These are phyloP conservation scores for Pelargonium citronellum DNA, from an alignment of 441 rosid species.

Conservation along the genomic window DNA sequence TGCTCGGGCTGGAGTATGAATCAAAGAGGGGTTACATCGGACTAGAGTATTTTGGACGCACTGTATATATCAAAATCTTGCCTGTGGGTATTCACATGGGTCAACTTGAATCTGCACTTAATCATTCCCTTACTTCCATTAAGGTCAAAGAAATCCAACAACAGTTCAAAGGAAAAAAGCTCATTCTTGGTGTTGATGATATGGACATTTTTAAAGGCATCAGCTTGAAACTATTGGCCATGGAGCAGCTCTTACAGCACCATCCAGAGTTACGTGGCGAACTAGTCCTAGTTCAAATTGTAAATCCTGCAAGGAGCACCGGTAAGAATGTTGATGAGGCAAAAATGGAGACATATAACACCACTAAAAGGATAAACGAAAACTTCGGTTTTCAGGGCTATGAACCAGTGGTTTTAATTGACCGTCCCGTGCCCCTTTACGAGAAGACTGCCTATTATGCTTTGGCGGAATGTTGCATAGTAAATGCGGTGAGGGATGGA, in stretches of 20 bases:
- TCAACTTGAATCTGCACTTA: slow-evolving; percentile 70
- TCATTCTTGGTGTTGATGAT: slow-evolving; percentile 76
- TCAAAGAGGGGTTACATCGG: slow-evolving; percentile 89
- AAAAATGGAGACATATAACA: no score
- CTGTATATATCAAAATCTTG: slow-evolving; percentile 68
- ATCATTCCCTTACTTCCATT: slow-evolving; percentile 54
- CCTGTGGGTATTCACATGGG: slow-evolving; percentile 91
- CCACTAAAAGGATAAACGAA: no score
- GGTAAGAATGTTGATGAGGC: slow-evolving; percentile 86
- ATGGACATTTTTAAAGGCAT: slow-evolving; percentile 94
- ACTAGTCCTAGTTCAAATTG: slow-evolving; percentile 72
- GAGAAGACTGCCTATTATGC: slow-evolving; percentile 87
- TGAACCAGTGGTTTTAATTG: no score
- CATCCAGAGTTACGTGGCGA: slow-evolving; percentile 52
- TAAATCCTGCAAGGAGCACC: slow-evolving; percentile 74
- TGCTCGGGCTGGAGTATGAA: slow-evolving; percentile 84
- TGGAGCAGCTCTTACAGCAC: slow-evolving; percentile 67
- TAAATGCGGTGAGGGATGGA: slow-evolving; percentile 90
- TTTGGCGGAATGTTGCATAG: slow-evolving; percentile 76
- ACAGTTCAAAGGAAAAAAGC: slow-evolving; percentile 49
- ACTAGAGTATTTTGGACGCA: slow-evolving; percentile 87
- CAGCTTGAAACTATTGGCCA: slow-evolving; percentile 64
- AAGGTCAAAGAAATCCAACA: slow-evolving; percentile 63
- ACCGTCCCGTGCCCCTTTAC: slow-evolving; percentile 63
- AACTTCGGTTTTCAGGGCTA: no score